Evolutionary conservation across 805 yeast genomes (phyloP), one percentile per base, ranked within the genome.

Genomic region (Komagataella pseudopastoris): DNA sequence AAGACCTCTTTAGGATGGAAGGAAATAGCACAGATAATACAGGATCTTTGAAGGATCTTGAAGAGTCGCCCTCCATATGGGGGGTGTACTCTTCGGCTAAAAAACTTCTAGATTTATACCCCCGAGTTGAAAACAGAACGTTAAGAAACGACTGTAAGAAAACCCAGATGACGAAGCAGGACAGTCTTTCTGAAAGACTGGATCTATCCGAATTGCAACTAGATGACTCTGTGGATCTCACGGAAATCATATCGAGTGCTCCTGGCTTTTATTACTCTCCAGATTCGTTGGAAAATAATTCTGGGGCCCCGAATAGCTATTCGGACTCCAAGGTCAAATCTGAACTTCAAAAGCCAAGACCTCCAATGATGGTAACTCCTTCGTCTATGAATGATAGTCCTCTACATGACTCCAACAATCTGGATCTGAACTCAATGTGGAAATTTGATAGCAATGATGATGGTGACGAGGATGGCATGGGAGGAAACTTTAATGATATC

Each of bases 21-120:
- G 39, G 39, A 30, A 30, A 30, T 14, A 30, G 39, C 10, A 30
- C 14, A 30, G 8, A 30, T 10, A 30, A 30, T 30, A 8, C 39
- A 30, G 39, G 39, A 30, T 30, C 39, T 30, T 30, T 30, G 39
- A 30, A 30, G n/a, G 39, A 30, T 30, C 39, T 30, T 10, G 39
- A 30, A 30, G 39, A 30, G 8, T 30, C 39, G 14, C 58, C 60
- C 24, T 63, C 70, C 12, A 65, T 67, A 43, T 67, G 71, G 71
- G 69, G 64, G 49, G 63, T 67, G 1, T 67, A 67, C 50, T 52
- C 63, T 18, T 58, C 63, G 20, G 69, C 70, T 1, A 65, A 57
- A 48, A 63, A 60, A 45, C 48, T 67, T 7, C 51, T 67, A 14
- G 66, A 66, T 3, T 55, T 67, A 6, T 66, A 63, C 50, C 68